phyloP scores from a whole-genome alignment of 116 monocot genomes.

The Iris pallida region DNA sequence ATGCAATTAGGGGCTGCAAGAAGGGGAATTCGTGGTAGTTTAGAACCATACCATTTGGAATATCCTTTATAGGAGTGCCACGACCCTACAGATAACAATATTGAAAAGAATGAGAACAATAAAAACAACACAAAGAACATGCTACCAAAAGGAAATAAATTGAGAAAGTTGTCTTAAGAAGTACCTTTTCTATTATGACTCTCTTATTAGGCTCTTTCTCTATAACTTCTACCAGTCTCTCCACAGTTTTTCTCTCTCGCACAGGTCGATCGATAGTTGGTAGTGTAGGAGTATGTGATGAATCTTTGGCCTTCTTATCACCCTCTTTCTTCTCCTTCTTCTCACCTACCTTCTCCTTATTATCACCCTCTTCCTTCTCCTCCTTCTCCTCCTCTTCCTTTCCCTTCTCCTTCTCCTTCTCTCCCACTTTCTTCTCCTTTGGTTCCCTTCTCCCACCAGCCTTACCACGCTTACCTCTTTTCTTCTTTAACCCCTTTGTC shows the following conservation, averaged over 20 bases:
- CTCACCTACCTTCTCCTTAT: not conserved
- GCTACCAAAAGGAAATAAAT: not conserved
- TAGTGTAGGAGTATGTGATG: constrained; percentile 14
- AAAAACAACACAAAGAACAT: not conserved
- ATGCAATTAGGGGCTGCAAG: no score
- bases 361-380: not conserved
- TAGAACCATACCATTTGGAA: constrained; percentile 63
- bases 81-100: constrained; percentile 51
- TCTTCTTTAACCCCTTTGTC: not conserved
- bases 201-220: constrained; percentile 54
- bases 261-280: constrained; percentile 60
- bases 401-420: not conserved
- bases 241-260: constrained; percentile 78
- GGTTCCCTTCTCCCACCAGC: not conserved
- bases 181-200: constrained; percentile 75
- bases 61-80: constrained; percentile 84
- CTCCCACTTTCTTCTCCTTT: not conserved
- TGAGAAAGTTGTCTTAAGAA: constrained; percentile 8
- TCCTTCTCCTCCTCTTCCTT: not conserved
- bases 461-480: not conserved
- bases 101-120: not conserved
- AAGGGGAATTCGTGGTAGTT: not conserved
- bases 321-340: constrained; percentile 16
- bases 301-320: constrained; percentile 6
- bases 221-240: constrained; percentile 76